Conservation (phyloP, 495 filamentous ascomycete genomes). For the Bathelium albidoporum region DNA sequence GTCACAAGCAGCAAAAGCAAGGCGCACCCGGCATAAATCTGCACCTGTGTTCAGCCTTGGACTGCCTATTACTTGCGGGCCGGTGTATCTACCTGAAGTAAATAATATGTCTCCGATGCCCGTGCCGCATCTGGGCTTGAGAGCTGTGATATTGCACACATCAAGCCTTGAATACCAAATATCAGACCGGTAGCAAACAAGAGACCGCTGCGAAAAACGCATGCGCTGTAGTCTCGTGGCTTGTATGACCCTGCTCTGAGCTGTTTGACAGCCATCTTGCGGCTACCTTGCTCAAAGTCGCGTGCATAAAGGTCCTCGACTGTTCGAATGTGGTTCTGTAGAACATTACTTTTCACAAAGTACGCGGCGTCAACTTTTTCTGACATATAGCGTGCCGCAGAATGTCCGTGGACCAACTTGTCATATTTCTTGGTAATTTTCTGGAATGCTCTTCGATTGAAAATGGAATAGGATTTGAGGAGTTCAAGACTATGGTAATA, state of each 20-base stretch:
- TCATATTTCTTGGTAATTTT: conserved; percentile 99
- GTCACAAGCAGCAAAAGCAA: conserved; percentile 61
- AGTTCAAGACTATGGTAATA: conserved; percentile 88
- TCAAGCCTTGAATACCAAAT: conserved; percentile 63
- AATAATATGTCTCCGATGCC: conserved; percentile 47
- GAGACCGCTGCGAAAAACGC: conserved; percentile 72
- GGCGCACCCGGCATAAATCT: conserved; percentile 84
- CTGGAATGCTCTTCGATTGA: conserved; percentile 86
- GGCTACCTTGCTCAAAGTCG: conserved; percentile 85
- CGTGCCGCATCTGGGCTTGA: conserved; percentile 37
- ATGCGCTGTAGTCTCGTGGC: conserved; percentile 57
- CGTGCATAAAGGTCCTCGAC: conserved; percentile 86
- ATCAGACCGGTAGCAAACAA: conserved; percentile 62
- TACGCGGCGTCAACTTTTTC: conserved; percentile 84
- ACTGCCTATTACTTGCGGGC: background rate
- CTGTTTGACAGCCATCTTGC: conserved; percentile 79
- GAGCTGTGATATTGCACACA: conserved; percentile 51
- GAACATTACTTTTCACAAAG: conserved; percentile 76
- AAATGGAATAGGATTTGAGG: conserved; percentile 75
- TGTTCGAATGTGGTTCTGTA: conserved; percentile 64
- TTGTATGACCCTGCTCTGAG: conserved; percentile 58
- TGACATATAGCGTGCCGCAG: conserved; percentile 72
- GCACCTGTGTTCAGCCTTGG: background rate
- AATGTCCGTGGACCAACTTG: conserved; percentile 70
- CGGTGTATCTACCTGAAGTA: background rate